Percentiles rank a stretch among this genome's conserved stretches.
phyloP scores from a whole-genome alignment of 495 filamentous ascomycete species.

The Lasiosphaeris hirsuta region DNA sequence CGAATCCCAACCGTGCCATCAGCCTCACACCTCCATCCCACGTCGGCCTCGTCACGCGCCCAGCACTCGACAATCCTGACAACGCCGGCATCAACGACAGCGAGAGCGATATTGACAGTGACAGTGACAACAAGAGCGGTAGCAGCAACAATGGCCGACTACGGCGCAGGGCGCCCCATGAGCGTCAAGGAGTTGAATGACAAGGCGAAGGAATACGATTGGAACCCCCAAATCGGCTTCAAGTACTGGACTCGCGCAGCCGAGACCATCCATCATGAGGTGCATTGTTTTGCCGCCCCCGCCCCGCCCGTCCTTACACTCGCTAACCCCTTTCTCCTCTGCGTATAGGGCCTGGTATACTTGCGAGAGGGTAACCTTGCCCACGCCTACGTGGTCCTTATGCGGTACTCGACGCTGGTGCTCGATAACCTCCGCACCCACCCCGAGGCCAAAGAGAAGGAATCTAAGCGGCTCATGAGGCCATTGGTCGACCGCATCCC shows the following conservation, averaged over 20 bases:
- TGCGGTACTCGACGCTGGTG: slow-evolving; percentile 74
- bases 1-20: not conserved
- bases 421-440: slow-evolving; percentile 58
- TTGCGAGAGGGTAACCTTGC: slow-evolving; percentile 79
- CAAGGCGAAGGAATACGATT: slow-evolving; percentile 72
- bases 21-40: not conserved
- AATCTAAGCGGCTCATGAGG: slow-evolving; percentile 24
- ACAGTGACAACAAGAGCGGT: not conserved
- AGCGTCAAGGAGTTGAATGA: slow-evolving; percentile 68
- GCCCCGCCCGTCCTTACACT: not conserved
- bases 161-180: slow-evolving; percentile 49
- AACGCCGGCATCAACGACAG: not conserved
- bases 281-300: slow-evolving; percentile 30
- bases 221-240: slow-evolving; percentile 67
- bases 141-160: not conserved
- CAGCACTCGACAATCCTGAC: no score
- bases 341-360: slow-evolving; percentile 57
- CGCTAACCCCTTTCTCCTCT: not conserved
- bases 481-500: slow-evolving; percentile 26
- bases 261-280: slow-evolving; percentile 74
- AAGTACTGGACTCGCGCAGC: slow-evolving; percentile 81
- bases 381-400: slow-evolving; percentile 81
- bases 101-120: not conserved
- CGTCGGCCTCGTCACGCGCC: not conserved
- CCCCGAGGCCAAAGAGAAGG: slow-evolving; percentile 59